Percentiles rank a stretch among this genome's conserved stretches.
Evolutionary conservation across 2,329 filamentous ascomycete species (phyloP).

Genomic region (Exutisphaerella laricina): DNA sequence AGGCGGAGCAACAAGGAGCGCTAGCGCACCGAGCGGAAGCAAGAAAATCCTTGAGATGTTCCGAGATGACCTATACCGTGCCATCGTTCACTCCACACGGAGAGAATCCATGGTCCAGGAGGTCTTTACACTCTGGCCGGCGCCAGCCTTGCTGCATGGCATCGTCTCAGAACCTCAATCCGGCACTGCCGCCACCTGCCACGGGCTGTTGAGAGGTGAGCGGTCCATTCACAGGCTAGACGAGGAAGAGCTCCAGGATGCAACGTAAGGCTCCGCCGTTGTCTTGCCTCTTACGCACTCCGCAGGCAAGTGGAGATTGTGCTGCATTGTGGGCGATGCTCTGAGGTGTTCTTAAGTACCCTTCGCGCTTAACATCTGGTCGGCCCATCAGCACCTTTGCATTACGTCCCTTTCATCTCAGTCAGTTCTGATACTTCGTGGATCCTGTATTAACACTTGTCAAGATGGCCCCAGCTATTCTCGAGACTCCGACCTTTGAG

Average conservation of each 20-base stretch:
- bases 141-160: constrained; percentile 6
- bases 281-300: constrained; percentile 7
- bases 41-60: constrained; percentile 14
- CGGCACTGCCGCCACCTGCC: not conserved
- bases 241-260: constrained; percentile 6
- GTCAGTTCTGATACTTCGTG: not conserved
- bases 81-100: constrained; percentile 14
- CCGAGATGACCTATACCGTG: constrained; percentile 22
- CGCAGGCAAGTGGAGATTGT: constrained; percentile 7
- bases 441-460: not conserved
- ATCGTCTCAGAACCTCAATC: constrained; percentile 1
- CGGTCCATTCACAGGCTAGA: constrained; percentile 3
- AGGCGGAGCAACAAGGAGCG: constrained; percentile 2
- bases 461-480: constrained; percentile 44
- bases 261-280: constrained; percentile 1
- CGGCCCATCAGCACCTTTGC: constrained; percentile 1
- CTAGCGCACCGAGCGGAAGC: too few relatives aligned
- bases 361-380: constrained; percentile 1
- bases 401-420: not conserved
- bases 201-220: not conserved
- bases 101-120: constrained; percentile 4
- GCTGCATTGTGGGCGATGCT: constrained; percentile 4
- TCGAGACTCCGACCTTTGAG: constrained; percentile 28
- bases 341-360: constrained; percentile 4
- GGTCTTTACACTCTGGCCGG: constrained; percentile 8